phyloP scores from a whole-genome alignment of 148 eudicot genomes.

The Linanthus parryae region DNA sequence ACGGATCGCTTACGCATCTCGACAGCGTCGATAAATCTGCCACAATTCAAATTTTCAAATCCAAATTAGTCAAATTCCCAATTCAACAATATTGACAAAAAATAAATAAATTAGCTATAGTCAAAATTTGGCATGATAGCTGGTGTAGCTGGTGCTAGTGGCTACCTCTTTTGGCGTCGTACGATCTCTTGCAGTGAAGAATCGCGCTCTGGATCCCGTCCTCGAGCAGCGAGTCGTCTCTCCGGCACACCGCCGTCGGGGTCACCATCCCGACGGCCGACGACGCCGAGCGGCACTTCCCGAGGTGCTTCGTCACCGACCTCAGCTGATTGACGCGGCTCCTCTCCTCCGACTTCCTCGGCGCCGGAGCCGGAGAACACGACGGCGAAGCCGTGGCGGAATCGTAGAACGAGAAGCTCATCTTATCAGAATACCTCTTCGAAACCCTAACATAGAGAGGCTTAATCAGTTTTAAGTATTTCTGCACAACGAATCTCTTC shows the following conservation, averaged over 20 bases:
- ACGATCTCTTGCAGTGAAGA: slow-evolving; percentile 86
- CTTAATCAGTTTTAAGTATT: slow-evolving; percentile 44
- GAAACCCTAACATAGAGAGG: slow-evolving; percentile 37
- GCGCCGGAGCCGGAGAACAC: slow-evolving; percentile 17
- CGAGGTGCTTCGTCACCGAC: slow-evolving; percentile 25
- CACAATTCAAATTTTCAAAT: too few relatives aligned
- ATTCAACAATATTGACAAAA: too few relatives aligned
- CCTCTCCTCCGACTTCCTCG: slow-evolving; percentile 22
- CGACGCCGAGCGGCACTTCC: slow-evolving; percentile 46
- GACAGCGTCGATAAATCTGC: too few relatives aligned
- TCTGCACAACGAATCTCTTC: slow-evolving; percentile 24
- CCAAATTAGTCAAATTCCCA: too few relatives aligned
- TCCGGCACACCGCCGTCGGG: slow-evolving; percentile 18
- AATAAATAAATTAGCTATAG: too few relatives aligned
- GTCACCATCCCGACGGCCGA: slow-evolving; percentile 24
- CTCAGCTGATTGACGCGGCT: slow-evolving; percentile 20
- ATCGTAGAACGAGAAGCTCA: neutral
- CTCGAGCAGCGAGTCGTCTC: slow-evolving; percentile 74
- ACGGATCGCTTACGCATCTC: too few relatives aligned
- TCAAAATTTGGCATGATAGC: too few relatives aligned
- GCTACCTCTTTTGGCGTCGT: slow-evolving; percentile 65
- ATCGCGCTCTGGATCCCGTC: slow-evolving; percentile 96
- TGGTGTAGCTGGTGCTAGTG: too few relatives aligned
- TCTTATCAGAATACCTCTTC: slow-evolving; percentile 11
- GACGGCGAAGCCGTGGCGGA: slow-evolving; percentile 13